These are phyloP conservation scores for Apophysomyces ossiformis DNA, from an alignment of 371 early-diverging fungal genomes.

Conservation along the genomic window DNA sequence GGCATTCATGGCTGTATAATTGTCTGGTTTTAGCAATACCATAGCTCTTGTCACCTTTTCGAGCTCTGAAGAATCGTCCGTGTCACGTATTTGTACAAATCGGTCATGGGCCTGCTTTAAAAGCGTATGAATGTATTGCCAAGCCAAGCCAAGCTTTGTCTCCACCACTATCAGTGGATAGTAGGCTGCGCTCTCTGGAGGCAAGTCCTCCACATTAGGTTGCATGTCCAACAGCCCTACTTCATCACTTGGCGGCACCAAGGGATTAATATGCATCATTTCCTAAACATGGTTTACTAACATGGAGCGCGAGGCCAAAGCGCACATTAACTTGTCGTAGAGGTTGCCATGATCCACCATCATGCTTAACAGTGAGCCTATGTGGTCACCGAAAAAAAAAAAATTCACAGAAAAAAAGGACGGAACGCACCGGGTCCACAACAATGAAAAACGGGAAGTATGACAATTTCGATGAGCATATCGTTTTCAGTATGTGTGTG, in stretches of 20 bases:
- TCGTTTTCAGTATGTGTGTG: too few species aligned
- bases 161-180: conserved; percentile 42
- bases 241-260: conserved; percentile 31
- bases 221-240: conserved; percentile 32
- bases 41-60: conserved; percentile 41
- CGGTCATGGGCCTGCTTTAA: conserved; percentile 32
- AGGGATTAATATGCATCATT: neutral
- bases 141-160: conserved; percentile 39
- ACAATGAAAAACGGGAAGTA: too few species aligned
- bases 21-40: conserved; percentile 59
- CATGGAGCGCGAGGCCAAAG: neutral
- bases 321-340: neutral
- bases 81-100: conserved; percentile 16
- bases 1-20: conserved; percentile 59
- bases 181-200: conserved; percentile 25
- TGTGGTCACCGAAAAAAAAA: too few species aligned
- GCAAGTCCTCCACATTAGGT: conserved; percentile 28
- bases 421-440: too few species aligned
- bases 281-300: neutral
- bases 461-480: too few species aligned
- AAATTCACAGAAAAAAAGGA: too few species aligned
- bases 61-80: neutral
- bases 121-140: conserved; percentile 12
- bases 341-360: neutral
- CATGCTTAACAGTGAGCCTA: too few species aligned